Base-by-base conservation (phyloP, 192 early-diverging fungal species). In the Rhizoclosmatium globosum region DNA sequence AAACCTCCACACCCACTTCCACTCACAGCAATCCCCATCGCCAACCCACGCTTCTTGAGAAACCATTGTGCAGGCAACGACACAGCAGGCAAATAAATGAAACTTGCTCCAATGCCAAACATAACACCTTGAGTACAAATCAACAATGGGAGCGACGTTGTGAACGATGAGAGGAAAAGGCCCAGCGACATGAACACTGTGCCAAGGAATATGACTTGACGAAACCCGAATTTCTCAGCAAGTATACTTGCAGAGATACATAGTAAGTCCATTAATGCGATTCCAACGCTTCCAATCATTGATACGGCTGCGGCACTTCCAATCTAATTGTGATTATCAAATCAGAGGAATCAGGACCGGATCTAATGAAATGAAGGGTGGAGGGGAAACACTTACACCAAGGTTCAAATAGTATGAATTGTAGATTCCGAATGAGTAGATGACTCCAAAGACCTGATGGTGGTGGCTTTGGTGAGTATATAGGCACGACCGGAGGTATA, bases 1-100 rank as follows among this genome's bases (percentile, higher is more conserved):
- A 95, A 78, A 2, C 94, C 93, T 65, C 94, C 94, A 21, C 92
- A 59, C 47, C 94, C 93, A 43, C 57, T 43, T 17, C 94, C 94
- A n/a, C 92, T 68, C 48, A 94, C 86, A 39, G 94, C 90, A 38
- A 94, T 61, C 17, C 93, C 94, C 13, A 92, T 85, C 2, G 94
- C 94, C 48, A 94, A 61, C 0, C 91, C 92, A 4, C 92, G 85
- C 56, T 86, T 81, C 72, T 86, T 87, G 58, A 81, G 73, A 75
- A 94, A 94, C 89, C 90, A 96, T 75, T 94, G 91, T 2, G 89
- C 77, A 3, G 91, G 86, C 3, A 93, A 86, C 17, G 87, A 85
- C 48, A 93, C 85, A 43, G 86, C 88, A 0, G 93, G 92, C 15
- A 92, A 88, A 48, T 89, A 91, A 17, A 92, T 67, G 48, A 96